Evolutionary conservation across 2,329 filamentous ascomycete genomes (phyloP).

Genomic region (Aschersonia sp.): DNA sequence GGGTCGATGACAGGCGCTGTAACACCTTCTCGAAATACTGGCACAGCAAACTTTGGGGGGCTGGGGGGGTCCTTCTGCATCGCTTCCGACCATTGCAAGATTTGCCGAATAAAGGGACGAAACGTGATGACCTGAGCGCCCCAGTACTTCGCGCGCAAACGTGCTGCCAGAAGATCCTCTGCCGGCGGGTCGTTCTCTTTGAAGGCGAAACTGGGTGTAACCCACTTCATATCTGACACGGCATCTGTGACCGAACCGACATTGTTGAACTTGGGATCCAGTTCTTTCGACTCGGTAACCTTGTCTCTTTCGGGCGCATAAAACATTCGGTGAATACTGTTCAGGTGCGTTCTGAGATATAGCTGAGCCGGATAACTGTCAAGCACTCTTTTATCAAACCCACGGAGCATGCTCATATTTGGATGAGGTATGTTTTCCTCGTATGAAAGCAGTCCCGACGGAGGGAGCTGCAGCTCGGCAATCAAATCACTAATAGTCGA

Average conservation of each 20-base stretch:
- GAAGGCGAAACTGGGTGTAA: conserved; percentile 38
- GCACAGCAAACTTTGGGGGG: conserved; percentile 16
- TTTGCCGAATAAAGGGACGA: conserved; percentile 53
- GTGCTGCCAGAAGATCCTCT: conserved; percentile 62
- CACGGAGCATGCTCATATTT: conserved; percentile 30
- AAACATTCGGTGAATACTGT: conserved; percentile 44
- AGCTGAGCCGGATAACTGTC: conserved; percentile 49
- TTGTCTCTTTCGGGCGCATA: conserved; percentile 30
- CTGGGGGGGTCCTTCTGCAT: conserved; percentile 18
- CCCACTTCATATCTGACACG: conserved; percentile 28
- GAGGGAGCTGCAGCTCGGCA: conserved; percentile 60
- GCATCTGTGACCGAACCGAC: conserved; percentile 30
- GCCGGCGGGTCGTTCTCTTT: conserved; percentile 57
- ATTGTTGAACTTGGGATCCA: conserved; percentile 24
- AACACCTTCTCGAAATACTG: conserved; percentile 21
- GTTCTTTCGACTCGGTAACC: conserved; percentile 11
- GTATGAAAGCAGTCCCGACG: conserved; percentile 45
- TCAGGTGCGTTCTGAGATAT: conserved; percentile 49
- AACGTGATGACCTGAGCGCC: conserved; percentile 84
- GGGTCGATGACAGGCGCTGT: conserved; percentile 22
- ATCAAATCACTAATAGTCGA: conserved; percentile 57
- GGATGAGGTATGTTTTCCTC: conserved; percentile 55
- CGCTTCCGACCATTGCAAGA: conserved; percentile 33
- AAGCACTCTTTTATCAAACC: conserved; percentile 32
- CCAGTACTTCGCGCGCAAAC: conserved; percentile 88